Evolutionary conservation across 495 filamentous ascomycete species (phyloP).

Genomic region (Mycothermus thermophilus): DNA sequence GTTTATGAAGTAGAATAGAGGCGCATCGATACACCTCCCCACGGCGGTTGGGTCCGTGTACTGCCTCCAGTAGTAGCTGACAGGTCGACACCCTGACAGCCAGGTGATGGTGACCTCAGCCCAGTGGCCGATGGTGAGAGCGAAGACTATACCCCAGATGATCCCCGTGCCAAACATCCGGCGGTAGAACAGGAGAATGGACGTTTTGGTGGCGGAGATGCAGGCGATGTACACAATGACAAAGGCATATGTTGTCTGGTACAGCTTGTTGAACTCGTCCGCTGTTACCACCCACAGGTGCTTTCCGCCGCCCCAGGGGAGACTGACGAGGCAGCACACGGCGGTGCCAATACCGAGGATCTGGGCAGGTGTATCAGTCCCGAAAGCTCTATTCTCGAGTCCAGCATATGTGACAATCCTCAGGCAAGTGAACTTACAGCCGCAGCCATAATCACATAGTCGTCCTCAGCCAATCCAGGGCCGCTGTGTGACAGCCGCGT

Average conservation of each 20-base stretch:
- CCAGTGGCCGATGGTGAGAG: conserved; percentile 8
- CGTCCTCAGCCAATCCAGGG: conserved; percentile 9
- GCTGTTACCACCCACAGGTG: conserved; percentile 11
- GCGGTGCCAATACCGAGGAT: conserved; percentile 10
- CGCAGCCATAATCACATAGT: conserved; percentile 11
- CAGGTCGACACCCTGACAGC: conserved; percentile 10
- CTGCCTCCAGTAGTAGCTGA: conserved; percentile 12
- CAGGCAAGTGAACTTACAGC: conserved; percentile 1
- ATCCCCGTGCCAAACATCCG: conserved; percentile 10
- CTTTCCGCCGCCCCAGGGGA: conserved; percentile 11
- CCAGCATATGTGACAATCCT: no score
- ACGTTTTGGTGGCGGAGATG: conserved; percentile 13
- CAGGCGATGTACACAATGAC: conserved; percentile 17
- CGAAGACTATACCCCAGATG: conserved; percentile 10
- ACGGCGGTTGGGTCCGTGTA: conserved; percentile 11
- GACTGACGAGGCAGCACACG: conserved; percentile 10
- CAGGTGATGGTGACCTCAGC: conserved; percentile 13
- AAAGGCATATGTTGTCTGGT: conserved; percentile 13
- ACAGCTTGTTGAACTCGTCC: conserved; percentile 12
- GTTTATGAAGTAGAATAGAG: conserved; percentile 14
- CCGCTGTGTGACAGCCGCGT: conserved; percentile 7
- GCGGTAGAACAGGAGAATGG: conserved; percentile 14
- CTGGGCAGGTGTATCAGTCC: not conserved
- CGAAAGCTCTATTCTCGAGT: no score
- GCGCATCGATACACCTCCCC: conserved; percentile 11